Percentiles rank a stretch among this genome's conserved stretches.
phyloP scores from a whole-genome alignment of 2,329 filamentous ascomycete genomes.

The Colletotrichum tanaceti region DNA sequence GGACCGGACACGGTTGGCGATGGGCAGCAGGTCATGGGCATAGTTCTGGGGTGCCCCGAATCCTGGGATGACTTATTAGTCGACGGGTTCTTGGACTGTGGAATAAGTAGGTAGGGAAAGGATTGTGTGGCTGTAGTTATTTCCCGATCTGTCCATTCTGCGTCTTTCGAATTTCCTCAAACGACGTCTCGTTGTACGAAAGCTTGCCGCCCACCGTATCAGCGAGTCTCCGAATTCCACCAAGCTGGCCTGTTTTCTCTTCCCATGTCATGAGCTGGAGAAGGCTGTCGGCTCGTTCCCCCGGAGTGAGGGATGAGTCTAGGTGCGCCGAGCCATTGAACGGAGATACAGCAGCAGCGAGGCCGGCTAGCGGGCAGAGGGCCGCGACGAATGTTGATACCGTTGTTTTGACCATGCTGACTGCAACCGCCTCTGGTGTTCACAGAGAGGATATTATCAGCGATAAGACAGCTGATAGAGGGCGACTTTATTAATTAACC shows the following conservation, averaged over 20 bases:
- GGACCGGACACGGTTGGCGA: slow-evolving; percentile 44
- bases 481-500: too few species aligned
- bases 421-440: not conserved
- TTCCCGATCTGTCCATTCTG: slow-evolving; percentile 37
- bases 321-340: not conserved
- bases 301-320: slow-evolving; percentile 13
- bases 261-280: slow-evolving; percentile 34
- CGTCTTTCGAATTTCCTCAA: slow-evolving; percentile 27
- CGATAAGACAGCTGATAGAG: not conserved
- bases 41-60: slow-evolving; percentile 48
- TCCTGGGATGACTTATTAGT: slow-evolving; percentile 37
- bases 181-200: slow-evolving; percentile 21
- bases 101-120: not conserved
- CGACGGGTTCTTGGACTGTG: not conserved
- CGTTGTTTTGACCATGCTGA: slow-evolving; percentile 13
- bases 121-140: not conserved
- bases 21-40: slow-evolving; percentile 45
- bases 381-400: not conserved
- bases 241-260: slow-evolving; percentile 35
- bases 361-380: not conserved
- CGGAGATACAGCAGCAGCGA: not conserved
- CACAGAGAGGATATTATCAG: not conserved
- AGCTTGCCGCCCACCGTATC: slow-evolving; percentile 21
- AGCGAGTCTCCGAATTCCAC: slow-evolving; percentile 30
- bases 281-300: slow-evolving; percentile 32